Evolutionary conservation across 2,329 filamentous ascomycete genomes (phyloP).

Genomic region (Apiospora sp.): DNA sequence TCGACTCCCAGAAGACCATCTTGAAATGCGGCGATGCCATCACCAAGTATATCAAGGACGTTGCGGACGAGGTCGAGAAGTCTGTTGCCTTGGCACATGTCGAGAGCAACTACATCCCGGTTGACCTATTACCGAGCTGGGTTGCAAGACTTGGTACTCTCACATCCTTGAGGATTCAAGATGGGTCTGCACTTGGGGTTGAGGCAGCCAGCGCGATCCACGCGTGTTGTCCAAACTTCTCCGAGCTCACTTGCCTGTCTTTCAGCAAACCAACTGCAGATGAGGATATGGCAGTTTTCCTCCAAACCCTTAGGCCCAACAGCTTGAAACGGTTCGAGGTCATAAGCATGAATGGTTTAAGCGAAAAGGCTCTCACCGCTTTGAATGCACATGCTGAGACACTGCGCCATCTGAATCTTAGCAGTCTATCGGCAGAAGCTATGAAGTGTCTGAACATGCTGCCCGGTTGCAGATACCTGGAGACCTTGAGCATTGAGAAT

Average conservation of each 20-base stretch:
- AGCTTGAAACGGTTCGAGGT: conserved; percentile 66
- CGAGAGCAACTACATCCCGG: conserved; percentile 59
- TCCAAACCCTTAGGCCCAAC: conserved; percentile 62
- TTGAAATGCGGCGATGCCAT: conserved; percentile 64
- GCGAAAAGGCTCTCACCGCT: conserved; percentile 62
- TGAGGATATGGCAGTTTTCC: conserved; percentile 63
- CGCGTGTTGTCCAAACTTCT: conserved; percentile 67
- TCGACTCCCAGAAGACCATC: conserved; percentile 46
- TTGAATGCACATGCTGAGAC: conserved; percentile 53
- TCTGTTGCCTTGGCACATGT: conserved; percentile 64
- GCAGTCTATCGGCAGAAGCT: conserved; percentile 39
- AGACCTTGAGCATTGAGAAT: conserved; percentile 45
- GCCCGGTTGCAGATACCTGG: conserved; percentile 44
- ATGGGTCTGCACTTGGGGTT: conserved; percentile 65
- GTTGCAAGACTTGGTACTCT: conserved; percentile 65
- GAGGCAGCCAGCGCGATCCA: conserved; percentile 62
- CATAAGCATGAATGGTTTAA: conserved; percentile 62
- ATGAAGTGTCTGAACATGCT: conserved; percentile 43
- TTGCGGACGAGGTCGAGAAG: conserved; percentile 50
- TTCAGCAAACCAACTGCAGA: conserved; percentile 58
- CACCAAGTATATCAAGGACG: conserved; percentile 55
- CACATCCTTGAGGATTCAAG: conserved; percentile 65
- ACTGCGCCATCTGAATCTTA: conserved; percentile 43
- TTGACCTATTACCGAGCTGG: conserved; percentile 63
- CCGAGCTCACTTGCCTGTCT: conserved; percentile 64